Evolutionary conservation across 176 grass and related monocot genomes (phyloP).

Genomic region (bread wheat (Triticum aestivum)): DNA sequence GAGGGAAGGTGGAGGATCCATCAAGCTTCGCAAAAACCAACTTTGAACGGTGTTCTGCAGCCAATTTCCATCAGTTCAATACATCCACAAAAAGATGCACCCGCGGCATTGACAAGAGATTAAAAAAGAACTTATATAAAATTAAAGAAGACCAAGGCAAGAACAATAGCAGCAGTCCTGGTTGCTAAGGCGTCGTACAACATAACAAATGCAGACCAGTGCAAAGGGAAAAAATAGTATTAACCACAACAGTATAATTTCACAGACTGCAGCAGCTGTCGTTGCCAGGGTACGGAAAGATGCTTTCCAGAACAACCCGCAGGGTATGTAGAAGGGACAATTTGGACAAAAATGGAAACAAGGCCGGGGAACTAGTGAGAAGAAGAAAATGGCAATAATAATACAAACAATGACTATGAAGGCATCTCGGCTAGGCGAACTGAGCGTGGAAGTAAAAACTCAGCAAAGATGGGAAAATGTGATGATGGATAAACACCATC

Average conservation of each 20-base stretch:
- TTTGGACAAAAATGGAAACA: not conserved
- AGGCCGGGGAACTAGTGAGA: not conserved
- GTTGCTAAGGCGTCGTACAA: not conserved
- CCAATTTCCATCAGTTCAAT: too few relatives aligned
- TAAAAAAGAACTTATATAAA: not conserved
- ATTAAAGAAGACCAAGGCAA: not conserved
- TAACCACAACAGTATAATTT: not conserved
- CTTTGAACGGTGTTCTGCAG: too few relatives aligned
- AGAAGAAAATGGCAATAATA: slow-evolving; percentile 18
- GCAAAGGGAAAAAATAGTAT: not conserved
- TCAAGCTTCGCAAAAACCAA: too few relatives aligned
- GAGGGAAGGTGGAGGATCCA: too few relatives aligned
- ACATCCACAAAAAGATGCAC: not conserved
- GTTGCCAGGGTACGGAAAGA: not conserved
- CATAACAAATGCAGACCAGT: not conserved
- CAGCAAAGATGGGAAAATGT: slow-evolving; percentile 79
- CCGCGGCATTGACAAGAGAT: not conserved
- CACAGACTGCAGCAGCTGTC: not conserved
- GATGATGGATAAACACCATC: slow-evolving; percentile 91
- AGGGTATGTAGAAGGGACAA: slow-evolving; percentile 19
- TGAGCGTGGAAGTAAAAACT: slow-evolving; percentile 88
- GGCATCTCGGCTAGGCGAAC: slow-evolving; percentile 59
- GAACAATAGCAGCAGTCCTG: not conserved
- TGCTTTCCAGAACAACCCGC: not conserved
- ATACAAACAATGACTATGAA: slow-evolving; percentile 30